Percentiles rank a stretch among this genome's conserved stretches.
Evolutionary conservation across 257 asterid genomes (phyloP).

Genomic region (Plantago elongata): DNA sequence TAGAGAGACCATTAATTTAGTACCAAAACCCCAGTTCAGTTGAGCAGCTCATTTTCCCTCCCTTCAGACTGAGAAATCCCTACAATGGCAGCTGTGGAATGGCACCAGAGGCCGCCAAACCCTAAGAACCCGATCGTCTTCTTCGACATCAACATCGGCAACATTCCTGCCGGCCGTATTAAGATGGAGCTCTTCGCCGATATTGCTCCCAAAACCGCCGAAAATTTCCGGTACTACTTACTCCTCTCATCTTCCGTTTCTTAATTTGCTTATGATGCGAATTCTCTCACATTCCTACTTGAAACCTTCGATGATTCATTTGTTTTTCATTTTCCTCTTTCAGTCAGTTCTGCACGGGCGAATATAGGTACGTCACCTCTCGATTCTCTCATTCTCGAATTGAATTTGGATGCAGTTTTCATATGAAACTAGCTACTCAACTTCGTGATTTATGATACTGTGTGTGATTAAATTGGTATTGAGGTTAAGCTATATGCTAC

Average conservation of each 20-base stretch:
- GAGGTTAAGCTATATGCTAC: too few relatives aligned
- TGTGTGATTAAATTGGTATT: too few relatives aligned
- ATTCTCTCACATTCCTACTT: not conserved
- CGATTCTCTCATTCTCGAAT: not conserved
- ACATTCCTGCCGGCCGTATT: conserved; percentile 90
- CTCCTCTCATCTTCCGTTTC: not conserved
- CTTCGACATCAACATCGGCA: conserved; percentile 85
- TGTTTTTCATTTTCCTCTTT: conserved; percentile 9
- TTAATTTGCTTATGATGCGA: too few relatives aligned
- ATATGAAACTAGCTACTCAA: not conserved
- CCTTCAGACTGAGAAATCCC: not conserved
- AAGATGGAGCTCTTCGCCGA: conserved; percentile 99
- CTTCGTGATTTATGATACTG: too few relatives aligned
- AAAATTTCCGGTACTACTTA: conserved; percentile 64
- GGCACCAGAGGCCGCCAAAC: conserved; percentile 95
- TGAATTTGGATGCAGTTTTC: not conserved
- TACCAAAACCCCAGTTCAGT: too few relatives aligned
- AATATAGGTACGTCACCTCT: conserved; percentile 51
- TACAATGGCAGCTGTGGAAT: conserved; percentile 52
- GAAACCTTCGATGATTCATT: not conserved
- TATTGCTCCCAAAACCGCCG: conserved; percentile 84
- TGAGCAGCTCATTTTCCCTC: too few relatives aligned
- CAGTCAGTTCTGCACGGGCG: conserved; percentile 95
- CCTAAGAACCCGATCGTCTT: conserved; percentile 88
- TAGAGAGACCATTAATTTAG: too few relatives aligned